Percentiles rank a stretch among this genome's conserved stretches.
These are phyloP conservation scores for Zopfia rhizophila DNA, from an alignment of 2,329 filamentous ascomycete species.

Conservation along the genomic window DNA sequence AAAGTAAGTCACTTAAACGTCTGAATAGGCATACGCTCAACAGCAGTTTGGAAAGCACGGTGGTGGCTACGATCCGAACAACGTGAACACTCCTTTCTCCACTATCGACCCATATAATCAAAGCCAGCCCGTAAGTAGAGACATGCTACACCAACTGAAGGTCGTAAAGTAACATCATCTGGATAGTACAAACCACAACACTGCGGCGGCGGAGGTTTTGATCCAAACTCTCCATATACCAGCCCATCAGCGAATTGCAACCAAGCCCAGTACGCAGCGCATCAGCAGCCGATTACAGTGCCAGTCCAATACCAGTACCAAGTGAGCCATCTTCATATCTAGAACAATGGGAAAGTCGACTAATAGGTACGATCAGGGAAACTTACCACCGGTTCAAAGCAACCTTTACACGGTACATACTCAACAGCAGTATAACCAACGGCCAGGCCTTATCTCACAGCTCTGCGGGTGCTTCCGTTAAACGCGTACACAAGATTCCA, in stretches of 20 bases:
- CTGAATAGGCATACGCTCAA: slow-evolving; percentile 31
- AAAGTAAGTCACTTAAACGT: neutral
- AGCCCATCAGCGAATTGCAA: slow-evolving; percentile 16
- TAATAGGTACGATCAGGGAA: too few species aligned
- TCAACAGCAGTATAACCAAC: too few species aligned
- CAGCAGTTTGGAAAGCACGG: slow-evolving; percentile 1
- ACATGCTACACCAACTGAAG: too few species aligned
- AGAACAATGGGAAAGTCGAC: too few species aligned
- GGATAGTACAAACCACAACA: too few species aligned
- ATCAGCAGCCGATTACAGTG: too few species aligned
- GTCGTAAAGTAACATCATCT: too few species aligned
- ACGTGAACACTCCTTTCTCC: neutral
- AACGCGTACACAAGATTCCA: neutral
- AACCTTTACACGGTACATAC: too few species aligned
- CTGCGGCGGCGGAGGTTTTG: slow-evolving; percentile 28
- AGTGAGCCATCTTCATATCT: too few species aligned
- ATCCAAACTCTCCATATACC: slow-evolving; percentile 24
- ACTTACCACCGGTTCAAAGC: too few species aligned
- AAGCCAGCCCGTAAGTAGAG: slow-evolving; percentile 16
- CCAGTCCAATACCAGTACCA: slow-evolving; percentile 15
- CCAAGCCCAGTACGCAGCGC: slow-evolving; percentile 18
- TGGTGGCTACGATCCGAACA: slow-evolving; percentile 4
- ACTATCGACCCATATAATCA: slow-evolving; percentile 11
- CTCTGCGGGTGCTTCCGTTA: slow-evolving; percentile 27
- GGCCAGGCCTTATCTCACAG: slow-evolving; percentile 29